phyloP scores from a whole-genome alignment of 2,329 filamentous ascomycete genomes.

The Penicillium sp. region DNA sequence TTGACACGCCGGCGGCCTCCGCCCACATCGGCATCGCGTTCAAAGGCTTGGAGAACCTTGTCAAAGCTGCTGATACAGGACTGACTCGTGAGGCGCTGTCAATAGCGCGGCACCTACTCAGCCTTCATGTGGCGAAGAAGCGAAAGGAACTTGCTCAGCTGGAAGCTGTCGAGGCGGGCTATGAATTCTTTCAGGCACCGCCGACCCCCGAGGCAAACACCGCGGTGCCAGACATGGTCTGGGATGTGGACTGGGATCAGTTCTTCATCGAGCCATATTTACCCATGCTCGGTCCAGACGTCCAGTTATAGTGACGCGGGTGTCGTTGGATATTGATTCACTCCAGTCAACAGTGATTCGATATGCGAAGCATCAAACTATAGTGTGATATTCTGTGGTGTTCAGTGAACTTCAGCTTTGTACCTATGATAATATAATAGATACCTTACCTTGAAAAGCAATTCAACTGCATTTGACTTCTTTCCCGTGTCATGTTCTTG shows the following conservation, averaged over 20 bases:
- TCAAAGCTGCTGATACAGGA: slow-evolving; percentile 24
- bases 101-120: slow-evolving; percentile 30
- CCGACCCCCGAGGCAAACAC: slow-evolving; percentile 11
- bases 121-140: slow-evolving; percentile 29
- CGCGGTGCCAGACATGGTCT: slow-evolving; percentile 21
- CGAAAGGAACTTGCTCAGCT: slow-evolving; percentile 29
- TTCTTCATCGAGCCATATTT: slow-evolving; percentile 33
- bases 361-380: neutral
- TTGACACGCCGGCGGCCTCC: slow-evolving; percentile 25
- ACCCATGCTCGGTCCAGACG: slow-evolving; percentile 23
- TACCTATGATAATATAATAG: neutral
- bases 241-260: slow-evolving; percentile 31
- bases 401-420: neutral
- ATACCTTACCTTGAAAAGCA: neutral
- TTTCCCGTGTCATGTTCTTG: neutral
- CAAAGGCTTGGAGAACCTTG: slow-evolving; percentile 28
- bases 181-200: slow-evolving; percentile 12
- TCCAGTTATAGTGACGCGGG: slow-evolving; percentile 11
- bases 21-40: slow-evolving; percentile 23
- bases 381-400: neutral
- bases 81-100: slow-evolving; percentile 30
- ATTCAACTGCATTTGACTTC: neutral
- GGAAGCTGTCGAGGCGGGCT: slow-evolving; percentile 28
- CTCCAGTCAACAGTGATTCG: neutral
- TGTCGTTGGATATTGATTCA: neutral